Base-by-base conservation (phyloP, 2,329 filamentous ascomycete species). In the Alternaria incomplexa region DNA sequence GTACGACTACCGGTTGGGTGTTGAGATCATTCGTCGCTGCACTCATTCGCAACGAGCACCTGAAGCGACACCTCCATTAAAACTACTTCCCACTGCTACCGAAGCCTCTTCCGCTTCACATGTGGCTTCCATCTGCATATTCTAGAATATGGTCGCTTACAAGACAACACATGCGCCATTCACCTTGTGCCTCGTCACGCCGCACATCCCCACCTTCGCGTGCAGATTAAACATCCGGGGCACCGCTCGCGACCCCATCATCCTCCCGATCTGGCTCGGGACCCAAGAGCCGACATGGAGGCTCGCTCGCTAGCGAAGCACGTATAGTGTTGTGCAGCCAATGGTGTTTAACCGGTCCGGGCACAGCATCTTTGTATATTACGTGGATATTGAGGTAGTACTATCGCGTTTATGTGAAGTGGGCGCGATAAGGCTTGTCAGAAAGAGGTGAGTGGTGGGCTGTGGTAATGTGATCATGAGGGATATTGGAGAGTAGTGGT, bases 221-320 rank as follows among this genome's bases (percentile, higher is more conserved):
- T 17, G 32, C 47, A 74, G 28, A 73, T 73, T 71, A 68, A 68
- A 61, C 56, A 67, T 71, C 70, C 58, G 66, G 70, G 67, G 70
- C 71, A 68, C 61, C 44, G 45, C 36, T 64, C 67, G 63, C 61
- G 61, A 53, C 61, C 45, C 54, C 51, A 58, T 57, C 65, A 54
- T 57, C 50, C 17, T 40, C 66, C 62, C 22, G 59, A 68, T 61
- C 22, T 58, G 53, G 66, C 54, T 66, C 73, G 72, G 70, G 61
- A 68, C 12, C 44, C 44, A 70, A 66, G 36, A 71, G 67, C 73
- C 72, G 73, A 62, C 70, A 76, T 72, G 48, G 47, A 61, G 63
- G 55, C 62, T 51, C 43, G 13, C 56, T 52, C 47, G n/a, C 56
- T 67, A 59, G 60, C 50, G 60, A 69, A 56, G 58, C 65, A 58